Evolutionary conservation across 345 rosid species (phyloP).

Genomic region (sweet orange (Citrus sinensis)): DVS_A1.0 CM039163.1:27493501-27494000

Average conservation of each 20-base stretch:
- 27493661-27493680: slow-evolving; percentile 76
- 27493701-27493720: slow-evolving; percentile 96
- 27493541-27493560: not conserved
- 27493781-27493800: not conserved
- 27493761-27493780: not conserved
- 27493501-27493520: not conserved
- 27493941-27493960: not conserved
- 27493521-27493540: not conserved
- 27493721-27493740: slow-evolving; percentile 19
- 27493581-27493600: not conserved
- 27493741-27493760: not conserved
- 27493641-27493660: slow-evolving; percentile 5
- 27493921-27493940: not conserved
- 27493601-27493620: not conserved
- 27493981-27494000: not conserved
- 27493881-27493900: not conserved
- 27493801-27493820: not conserved
- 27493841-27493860: not conserved
- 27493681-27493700: slow-evolving; percentile 91
- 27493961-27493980: not conserved
- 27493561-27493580: not conserved
- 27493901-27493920: not conserved
- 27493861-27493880: not conserved
- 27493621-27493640: slow-evolving; percentile 9
- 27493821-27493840: not conserved